Base-by-base conservation (phyloP, 176 grass and related monocot species). In the Thinopyrum elongatum region DNA sequence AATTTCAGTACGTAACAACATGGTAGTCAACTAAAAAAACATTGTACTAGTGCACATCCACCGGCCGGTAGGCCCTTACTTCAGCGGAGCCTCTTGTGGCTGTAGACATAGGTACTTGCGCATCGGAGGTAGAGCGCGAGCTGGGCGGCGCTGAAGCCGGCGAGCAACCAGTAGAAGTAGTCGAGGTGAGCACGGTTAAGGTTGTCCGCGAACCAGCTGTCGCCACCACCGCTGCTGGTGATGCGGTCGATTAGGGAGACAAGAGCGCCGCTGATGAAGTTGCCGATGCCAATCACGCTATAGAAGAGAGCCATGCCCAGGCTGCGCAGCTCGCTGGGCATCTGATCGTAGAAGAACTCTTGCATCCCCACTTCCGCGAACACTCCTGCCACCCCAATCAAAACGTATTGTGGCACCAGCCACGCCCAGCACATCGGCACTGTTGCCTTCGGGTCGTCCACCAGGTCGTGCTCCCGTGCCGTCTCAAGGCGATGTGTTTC, bases 111-210 rank as follows among this genome's bases (percentile, higher is more conserved):
- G 65, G 65, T 33, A 30, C 16, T 68, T 16, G 65, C 65, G 27
- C 8, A 31, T 3, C 4, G 31, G 13, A 68, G 30, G 65, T 4
- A 68, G 65, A 68, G 65, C 3, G 29, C 14, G 16, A 68, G 30
- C 15, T 68, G 29, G 16, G 16, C 65, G 30, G 65, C 30, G 29
- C 65, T 68, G 31, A 68, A 17, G 65, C 86, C 78, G 10, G 91
- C 82, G 30, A 93, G 85, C 55, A 90, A 29, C 81, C 80, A 88
- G 27, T 93, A 93, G 88, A 90, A 90, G 77, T 88, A 93, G 71
- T 93, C 88, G 26, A 93, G 87, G 65, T 88, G 88, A 1, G 85
- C 91, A 53, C 81, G 66, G 81, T 93, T 93, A 4, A 90, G 38
- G 13, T 93, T 88, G 27, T 86, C 26, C 25, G 70, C 6, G 65